These are phyloP conservation scores for Crepidotus variabilis DNA, from an alignment of 768 basidiomycete species.

Conservation along the genomic window DNA sequence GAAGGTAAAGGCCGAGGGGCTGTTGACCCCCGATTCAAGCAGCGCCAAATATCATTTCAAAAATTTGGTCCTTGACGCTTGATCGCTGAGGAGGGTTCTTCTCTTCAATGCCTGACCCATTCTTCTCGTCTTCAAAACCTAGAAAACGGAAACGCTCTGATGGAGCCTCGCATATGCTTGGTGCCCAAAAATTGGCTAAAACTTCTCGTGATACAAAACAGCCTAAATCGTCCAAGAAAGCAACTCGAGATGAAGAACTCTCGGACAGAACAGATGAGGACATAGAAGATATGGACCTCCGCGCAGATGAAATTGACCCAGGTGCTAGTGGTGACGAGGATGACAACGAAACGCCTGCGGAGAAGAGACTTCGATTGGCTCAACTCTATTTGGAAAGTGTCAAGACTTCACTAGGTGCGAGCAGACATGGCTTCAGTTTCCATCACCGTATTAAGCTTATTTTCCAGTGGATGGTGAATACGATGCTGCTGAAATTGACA, in stretches of 20 bases:
- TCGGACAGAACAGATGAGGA: conserved; percentile 57
- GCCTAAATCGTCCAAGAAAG: conserved; percentile 19
- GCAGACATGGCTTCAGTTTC: neutral
- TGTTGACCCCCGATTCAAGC: conserved; percentile 4
- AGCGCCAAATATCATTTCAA: conserved; percentile 15
- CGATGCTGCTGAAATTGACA: conserved; percentile 95
- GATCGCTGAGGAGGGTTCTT: neutral
- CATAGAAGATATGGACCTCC: conserved; percentile 76
- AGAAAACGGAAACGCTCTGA: conserved; percentile 60
- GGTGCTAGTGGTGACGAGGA: conserved; percentile 79
- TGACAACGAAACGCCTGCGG: conserved; percentile 84
- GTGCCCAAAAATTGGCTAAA: conserved; percentile 17
- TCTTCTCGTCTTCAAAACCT: conserved; percentile 63
- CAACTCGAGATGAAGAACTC: conserved; percentile 58
- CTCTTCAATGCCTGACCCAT: conserved; percentile 70
- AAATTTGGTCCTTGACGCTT: conserved; percentile 2
- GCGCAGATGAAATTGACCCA: conserved; percentile 44
- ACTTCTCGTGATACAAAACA: conserved; percentile 20
- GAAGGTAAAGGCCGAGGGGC: neutral
- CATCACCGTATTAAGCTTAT: neutral
- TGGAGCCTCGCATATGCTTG: conserved; percentile 22
- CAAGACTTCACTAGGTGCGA: conserved; percentile 67
- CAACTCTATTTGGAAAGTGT: conserved; percentile 87
- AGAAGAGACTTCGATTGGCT: conserved; percentile 88
- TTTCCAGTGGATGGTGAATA: conserved; percentile 77